Percentiles rank a stretch among this genome's conserved stretches.
These are phyloP conservation scores for Tuber aestivum DNA, from an alignment of 495 filamentous ascomycete genomes.

Conservation along the genomic window DNA sequence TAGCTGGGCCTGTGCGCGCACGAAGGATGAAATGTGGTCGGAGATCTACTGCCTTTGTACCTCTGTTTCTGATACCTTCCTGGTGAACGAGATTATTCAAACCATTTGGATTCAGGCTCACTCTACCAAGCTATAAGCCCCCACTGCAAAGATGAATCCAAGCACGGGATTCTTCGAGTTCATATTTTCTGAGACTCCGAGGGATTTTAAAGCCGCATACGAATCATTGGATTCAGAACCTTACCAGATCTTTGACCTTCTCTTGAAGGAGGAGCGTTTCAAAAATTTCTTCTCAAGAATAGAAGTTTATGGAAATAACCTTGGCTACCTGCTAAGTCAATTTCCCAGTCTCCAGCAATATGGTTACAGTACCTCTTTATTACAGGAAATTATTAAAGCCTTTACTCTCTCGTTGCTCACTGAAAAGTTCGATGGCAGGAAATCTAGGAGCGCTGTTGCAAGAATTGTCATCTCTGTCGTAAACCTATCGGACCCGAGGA, in stretches of 20 bases:
- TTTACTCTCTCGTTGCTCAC: conserved; percentile 16
- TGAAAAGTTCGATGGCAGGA: neutral
- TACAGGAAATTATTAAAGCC: conserved; percentile 3
- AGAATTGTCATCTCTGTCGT: neutral
- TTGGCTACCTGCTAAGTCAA: conserved; percentile 1
- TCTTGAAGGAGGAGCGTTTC: neutral
- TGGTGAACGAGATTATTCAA: no score
- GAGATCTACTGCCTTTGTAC: neutral
- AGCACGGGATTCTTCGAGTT: conserved; percentile 11
- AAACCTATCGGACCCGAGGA: conserved; percentile 4
- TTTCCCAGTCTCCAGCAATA: neutral
- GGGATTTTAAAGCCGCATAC: conserved; percentile 1
- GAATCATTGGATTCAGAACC: conserved; percentile 8
- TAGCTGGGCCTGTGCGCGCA: neutral
- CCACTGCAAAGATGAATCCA: neutral
- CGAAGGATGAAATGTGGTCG: no score
- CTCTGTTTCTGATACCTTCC: no score
- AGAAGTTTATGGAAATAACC: conserved; percentile 3
- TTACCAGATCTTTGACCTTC: conserved; percentile 13
- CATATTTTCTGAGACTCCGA: neutral
- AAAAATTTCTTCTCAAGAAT: conserved; percentile 10
- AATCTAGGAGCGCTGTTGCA: neutral
- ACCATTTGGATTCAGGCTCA: no score
- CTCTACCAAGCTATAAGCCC: no score
- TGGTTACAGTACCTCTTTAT: neutral